Conservation (phyloP, 108 stramenopile genomes). For the Bacterosira constricta region DNA sequence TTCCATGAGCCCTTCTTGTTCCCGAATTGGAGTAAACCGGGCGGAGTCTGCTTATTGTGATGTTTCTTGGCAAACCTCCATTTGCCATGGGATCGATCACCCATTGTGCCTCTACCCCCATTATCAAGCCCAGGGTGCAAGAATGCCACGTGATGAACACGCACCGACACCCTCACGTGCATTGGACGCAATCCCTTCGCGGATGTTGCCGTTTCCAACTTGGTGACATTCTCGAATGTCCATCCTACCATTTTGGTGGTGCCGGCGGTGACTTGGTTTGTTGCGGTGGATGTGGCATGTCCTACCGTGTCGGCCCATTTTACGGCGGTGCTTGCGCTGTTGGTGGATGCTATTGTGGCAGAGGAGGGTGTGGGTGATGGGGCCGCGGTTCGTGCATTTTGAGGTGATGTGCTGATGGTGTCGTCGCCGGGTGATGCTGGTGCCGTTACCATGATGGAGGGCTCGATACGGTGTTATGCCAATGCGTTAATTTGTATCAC, state of each 20-base stretch:
- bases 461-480: too few relatives aligned
- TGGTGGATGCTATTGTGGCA: neutral
- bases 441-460: neutral
- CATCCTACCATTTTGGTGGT: slow-evolving; percentile 1
- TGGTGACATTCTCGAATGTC: neutral
- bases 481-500: too few relatives aligned
- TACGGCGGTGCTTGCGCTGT: neutral
- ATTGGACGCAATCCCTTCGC: slow-evolving; percentile 32
- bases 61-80: slow-evolving; percentile 3
- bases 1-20: slow-evolving; percentile 28
- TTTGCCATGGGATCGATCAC: slow-evolving; percentile 8
- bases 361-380: neutral
- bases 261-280: neutral
- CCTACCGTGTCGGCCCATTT: too few relatives aligned
- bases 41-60: neutral
- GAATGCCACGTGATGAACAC: slow-evolving; percentile 47
- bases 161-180: slow-evolving; percentile 44
- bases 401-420: neutral
- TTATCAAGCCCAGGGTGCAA: slow-evolving; percentile 41
- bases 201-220: neutral
- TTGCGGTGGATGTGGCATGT: too few relatives aligned
- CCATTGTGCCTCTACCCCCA: slow-evolving; percentile 17
- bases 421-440: neutral
- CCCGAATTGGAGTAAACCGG: slow-evolving; percentile 34
- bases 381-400: neutral